Conservation (phyloP, 169 alveolate genomes). For the Eimeria praecox region DNA sequence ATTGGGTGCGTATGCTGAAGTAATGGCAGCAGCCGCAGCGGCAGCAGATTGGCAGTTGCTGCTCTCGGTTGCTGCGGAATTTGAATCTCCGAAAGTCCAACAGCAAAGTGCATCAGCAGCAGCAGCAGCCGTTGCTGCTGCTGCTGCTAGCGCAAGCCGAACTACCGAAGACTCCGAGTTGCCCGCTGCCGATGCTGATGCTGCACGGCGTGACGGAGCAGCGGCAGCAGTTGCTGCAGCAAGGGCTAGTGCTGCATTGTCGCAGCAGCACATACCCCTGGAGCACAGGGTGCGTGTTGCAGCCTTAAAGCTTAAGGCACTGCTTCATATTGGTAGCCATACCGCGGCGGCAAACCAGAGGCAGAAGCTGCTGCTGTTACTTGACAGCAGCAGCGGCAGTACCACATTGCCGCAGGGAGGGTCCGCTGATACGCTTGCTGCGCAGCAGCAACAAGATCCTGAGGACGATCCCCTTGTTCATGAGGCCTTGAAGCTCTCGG, state of each 20-base stretch:
- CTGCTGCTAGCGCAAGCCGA: constrained; percentile 28
- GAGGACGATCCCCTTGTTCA: not conserved
- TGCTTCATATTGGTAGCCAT: constrained; percentile 14
- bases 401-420: not conserved
- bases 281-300: constrained; percentile 65
- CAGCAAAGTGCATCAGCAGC: constrained; percentile 58
- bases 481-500: constrained; percentile 30
- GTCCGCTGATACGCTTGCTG: not conserved
- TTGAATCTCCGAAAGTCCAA: constrained; percentile 65
- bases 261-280: constrained; percentile 66
- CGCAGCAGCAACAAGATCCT: constrained; percentile 4
- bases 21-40: constrained; percentile 77
- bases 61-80: constrained; percentile 71
- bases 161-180: not conserved
- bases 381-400: constrained; percentile 9
- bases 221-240: constrained; percentile 64
- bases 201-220: constrained; percentile 6
- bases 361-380: constrained; percentile 47
- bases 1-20: constrained; percentile 43
- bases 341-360: constrained; percentile 27
- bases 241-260: constrained; percentile 55
- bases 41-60: constrained; percentile 69
- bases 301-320: constrained; percentile 45
- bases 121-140: constrained; percentile 37
- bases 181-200: not conserved